Percentiles rank a stretch among this genome's conserved stretches.
Conservation (phyloP, 495 filamentous ascomycete species). For the Neurospora cerealis region DNA sequence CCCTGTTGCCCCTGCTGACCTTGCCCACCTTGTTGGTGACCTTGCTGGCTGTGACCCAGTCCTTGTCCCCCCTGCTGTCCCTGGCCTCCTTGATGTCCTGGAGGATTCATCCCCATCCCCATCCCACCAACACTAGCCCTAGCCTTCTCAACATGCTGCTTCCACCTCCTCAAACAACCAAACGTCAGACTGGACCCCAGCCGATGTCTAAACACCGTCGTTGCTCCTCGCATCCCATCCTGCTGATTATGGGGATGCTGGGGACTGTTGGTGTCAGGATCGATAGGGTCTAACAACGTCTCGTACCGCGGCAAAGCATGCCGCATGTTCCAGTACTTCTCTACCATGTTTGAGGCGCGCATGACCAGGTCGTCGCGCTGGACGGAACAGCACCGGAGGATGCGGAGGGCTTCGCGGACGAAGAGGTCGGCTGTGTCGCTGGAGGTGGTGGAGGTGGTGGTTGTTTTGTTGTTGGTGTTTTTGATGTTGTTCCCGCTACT, state of each 20-base stretch:
- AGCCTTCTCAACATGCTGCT: conserved; percentile 22
- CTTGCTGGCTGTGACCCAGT: neutral
- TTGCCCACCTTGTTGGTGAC: neutral
- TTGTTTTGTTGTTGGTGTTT: neutral
- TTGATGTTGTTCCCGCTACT: neutral
- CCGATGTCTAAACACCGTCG: conserved; percentile 20
- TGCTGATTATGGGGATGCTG: neutral
- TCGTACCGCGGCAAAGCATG: conserved; percentile 10
- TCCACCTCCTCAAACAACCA: conserved; percentile 31
- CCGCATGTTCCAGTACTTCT: conserved; percentile 22
- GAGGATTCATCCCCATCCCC: neutral
- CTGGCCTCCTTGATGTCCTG: neutral
- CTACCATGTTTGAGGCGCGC: conserved; percentile 25
- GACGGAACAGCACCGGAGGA: conserved; percentile 15
- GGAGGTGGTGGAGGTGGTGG: conserved; percentile 14
- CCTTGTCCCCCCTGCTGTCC: neutral
- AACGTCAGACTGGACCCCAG: conserved; percentile 31
- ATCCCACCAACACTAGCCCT: neutral
- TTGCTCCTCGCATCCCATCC: neutral
- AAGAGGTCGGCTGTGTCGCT: conserved; percentile 11
- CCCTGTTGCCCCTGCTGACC: neutral
- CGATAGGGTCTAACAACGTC: conserved; percentile 7
- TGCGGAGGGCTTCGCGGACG: conserved; percentile 12
- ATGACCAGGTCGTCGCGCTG: conserved; percentile 24
- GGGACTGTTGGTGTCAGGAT: neutral